phyloP scores from a whole-genome alignment of 352 stramenopile species.

The Pelagophyceae sp. region DNA sequence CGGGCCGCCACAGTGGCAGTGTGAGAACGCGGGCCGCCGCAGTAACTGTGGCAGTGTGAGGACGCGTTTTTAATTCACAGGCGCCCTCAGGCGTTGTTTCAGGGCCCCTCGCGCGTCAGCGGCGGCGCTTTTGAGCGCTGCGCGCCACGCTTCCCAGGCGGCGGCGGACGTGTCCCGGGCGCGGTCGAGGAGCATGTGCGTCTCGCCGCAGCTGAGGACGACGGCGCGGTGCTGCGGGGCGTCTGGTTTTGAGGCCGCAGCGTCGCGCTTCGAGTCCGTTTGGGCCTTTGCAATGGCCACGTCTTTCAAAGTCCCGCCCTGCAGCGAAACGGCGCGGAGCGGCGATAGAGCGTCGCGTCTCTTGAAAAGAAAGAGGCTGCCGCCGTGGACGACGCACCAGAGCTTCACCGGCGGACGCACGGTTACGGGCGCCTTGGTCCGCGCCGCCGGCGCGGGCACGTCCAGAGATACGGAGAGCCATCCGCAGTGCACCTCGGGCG shows the following conservation, averaged over 20 bases:
- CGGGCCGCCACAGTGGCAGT: no score
- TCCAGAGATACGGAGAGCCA: no score
- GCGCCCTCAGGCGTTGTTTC: no score
- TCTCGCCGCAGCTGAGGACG: not conserved
- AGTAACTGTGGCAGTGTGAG: no score
- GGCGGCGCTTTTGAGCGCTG: no score
- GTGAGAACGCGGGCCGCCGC: no score
- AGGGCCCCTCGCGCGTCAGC: no score
- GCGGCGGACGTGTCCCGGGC: not conserved
- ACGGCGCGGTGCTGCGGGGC: not conserved
- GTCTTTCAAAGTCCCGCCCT: not conserved
- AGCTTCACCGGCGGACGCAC: no score
- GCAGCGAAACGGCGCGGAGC: not conserved
- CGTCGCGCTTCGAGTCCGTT: not conserved
- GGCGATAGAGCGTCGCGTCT: not conserved
- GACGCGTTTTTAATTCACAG: no score
- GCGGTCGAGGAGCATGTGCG: not conserved
- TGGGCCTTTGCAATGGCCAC: not conserved
- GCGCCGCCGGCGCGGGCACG: no score
- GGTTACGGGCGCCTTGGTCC: no score
- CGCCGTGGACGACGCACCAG: not conserved
- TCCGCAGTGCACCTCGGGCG: no score
- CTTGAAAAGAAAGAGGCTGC: not conserved
- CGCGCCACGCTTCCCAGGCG: not conserved
- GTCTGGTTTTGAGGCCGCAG: not conserved